Evolutionary conservation across 1,284 basidiomycete species (phyloP).

Genomic region (Heterobasidion occidentale): DNA sequence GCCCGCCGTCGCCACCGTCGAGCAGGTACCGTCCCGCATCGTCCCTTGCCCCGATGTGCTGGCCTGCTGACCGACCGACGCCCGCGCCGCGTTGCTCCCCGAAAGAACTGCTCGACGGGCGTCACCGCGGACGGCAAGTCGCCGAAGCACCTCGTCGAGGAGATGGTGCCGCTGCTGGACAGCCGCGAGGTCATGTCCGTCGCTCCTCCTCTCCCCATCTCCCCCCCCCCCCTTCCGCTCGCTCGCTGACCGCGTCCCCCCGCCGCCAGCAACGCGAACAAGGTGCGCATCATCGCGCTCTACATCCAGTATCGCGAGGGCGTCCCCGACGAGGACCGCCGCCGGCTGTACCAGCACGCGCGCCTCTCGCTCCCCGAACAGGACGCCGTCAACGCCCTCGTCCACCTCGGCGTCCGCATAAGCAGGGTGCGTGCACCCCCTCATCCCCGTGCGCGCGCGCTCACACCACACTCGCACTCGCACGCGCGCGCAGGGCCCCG

Average conservation of each 20-base stretch:
- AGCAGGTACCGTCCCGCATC: slow-evolving; percentile 62
- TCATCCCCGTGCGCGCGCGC: neutral
- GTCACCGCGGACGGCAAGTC: slow-evolving; percentile 83
- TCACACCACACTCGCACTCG: neutral
- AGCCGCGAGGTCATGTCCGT: slow-evolving; percentile 74
- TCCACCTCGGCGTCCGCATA: slow-evolving; percentile 79
- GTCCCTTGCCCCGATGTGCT: neutral
- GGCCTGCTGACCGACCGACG: too few relatives aligned
- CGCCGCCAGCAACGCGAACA: slow-evolving; percentile 67
- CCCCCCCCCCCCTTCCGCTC: neutral
- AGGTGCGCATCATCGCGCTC: slow-evolving; percentile 93
- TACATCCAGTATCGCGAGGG: slow-evolving; percentile 97
- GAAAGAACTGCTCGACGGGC: slow-evolving; percentile 86
- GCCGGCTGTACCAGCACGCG: slow-evolving; percentile 96
- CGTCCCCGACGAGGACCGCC: slow-evolving; percentile 94
- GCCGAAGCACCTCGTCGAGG: slow-evolving; percentile 91
- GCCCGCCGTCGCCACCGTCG: slow-evolving; percentile 81
- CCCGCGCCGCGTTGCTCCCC: too few relatives aligned
- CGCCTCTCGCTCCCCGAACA: slow-evolving; percentile 84
- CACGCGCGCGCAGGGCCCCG: slow-evolving; percentile 38
- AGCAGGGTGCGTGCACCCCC: slow-evolving; percentile 54
- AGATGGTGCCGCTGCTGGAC: slow-evolving; percentile 97
- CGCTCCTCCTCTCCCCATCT: neutral
- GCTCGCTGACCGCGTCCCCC: neutral
- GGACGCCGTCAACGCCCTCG: slow-evolving; percentile 88